Evolutionary conservation across 2,329 filamentous ascomycete species (phyloP), one percentile per base, ranked within the genome.

Genomic region (Penicillium fuscoglaucum): DNA sequence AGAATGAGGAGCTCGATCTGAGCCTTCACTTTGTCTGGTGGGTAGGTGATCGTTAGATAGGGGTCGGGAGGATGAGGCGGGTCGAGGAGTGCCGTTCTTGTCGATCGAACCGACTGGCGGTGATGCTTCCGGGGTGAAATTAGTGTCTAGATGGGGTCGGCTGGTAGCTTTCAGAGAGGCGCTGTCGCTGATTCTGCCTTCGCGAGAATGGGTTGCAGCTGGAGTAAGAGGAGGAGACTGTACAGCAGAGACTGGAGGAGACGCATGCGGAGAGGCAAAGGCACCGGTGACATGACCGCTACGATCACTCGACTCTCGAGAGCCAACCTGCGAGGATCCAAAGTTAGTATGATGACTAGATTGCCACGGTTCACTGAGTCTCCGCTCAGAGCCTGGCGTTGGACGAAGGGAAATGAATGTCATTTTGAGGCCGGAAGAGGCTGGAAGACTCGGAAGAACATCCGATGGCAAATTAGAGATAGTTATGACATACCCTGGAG

Each of bases 221-320:
- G 93, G 93, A 13, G 93, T 97, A 52, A 98, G 83, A 43, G 92
- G 92, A 64, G 93, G 93, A 12, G 93, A 96, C 66, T 93, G 90
- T 78, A 96, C 84, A 57, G 89, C 85, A 59, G 87, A 86, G 45
- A 84, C 79, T 60, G 84, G 83, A 60, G 90, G 88, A 63, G 87
- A 90, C 41, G 86, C 79, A 71, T 82, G 83, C 31, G 89, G 87
- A 57, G 89, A 92, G 61, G 84, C 84, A 58, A 80, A 80, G 53
- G 87, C 87, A 62, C 88, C 87, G 62, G 77, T 85, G 52, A 86
- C 87, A 55, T 76, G 74, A 58, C 72, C 70, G 53, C 87, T 88
- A 41, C 85, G 81, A 59, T 85, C 83, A 69, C 86, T 89, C 55
- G 87, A 80, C 52, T 87, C 86, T 63, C 73, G 75, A 39, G 79